Conservation (phyloP, 441 rosid genomes). For the Cnidoscolus chayamansa region DNA sequence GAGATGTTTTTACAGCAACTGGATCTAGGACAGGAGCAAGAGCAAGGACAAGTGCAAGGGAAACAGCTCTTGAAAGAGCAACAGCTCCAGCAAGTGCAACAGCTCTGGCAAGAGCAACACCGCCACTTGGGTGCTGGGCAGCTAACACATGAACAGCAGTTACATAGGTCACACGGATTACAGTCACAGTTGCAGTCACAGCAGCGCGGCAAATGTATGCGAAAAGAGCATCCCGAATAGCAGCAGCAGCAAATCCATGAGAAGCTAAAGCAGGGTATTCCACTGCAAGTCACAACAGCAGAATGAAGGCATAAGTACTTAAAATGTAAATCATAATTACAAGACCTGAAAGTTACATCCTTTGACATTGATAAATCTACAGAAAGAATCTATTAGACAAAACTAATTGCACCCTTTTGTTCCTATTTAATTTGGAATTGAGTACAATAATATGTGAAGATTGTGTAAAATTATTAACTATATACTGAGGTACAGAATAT, state of each 20-base stretch:
- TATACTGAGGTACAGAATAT: not conserved
- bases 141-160: constrained; percentile 27
- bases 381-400: too few species aligned
- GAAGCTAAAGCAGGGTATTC: constrained; percentile 51
- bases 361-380: too few species aligned
- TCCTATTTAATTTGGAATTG: too few species aligned
- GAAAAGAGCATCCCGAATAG: constrained; percentile 47
- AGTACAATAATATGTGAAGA: too few species aligned
- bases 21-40: constrained; percentile 36
- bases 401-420: too few species aligned
- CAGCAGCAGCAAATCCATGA: constrained; percentile 75
- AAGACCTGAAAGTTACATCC: too few species aligned
- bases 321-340: too few species aligned
- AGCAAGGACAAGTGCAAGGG: constrained; percentile 22
- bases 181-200: constrained; percentile 25
- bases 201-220: constrained; percentile 43
- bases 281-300: constrained; percentile 35
- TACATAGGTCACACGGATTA: not conserved
- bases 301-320: not conserved
- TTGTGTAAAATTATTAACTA: not conserved
- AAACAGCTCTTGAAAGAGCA: not conserved
- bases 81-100: constrained; percentile 22
- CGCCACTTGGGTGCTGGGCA: constrained; percentile 37
- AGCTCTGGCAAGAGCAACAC: constrained; percentile 28
- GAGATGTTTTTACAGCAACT: constrained; percentile 41